Evolutionary conservation across 2,329 filamentous ascomycete genomes (phyloP).

Genomic region (Raffaelea arxii): DNA sequence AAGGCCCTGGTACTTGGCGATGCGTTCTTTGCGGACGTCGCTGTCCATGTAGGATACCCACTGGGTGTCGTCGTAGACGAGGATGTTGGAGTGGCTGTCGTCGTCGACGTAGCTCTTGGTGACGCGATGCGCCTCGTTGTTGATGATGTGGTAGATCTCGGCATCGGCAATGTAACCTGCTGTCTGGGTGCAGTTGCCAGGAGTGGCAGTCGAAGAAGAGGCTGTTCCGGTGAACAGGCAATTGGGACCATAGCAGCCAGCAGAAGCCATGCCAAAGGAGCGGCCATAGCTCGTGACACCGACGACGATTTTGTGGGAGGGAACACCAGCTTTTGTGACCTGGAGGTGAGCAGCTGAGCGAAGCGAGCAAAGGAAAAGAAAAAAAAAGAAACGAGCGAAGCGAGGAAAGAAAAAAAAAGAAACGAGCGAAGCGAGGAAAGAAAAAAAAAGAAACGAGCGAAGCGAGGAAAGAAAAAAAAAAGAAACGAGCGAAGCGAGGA

Average conservation of each 20-base stretch:
- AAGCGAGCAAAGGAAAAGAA: too few species aligned
- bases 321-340: constrained; percentile 25
- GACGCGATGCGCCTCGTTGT: not conserved
- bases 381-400: too few species aligned
- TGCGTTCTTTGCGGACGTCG: not conserved
- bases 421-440: too few species aligned
- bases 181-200: constrained; percentile 25
- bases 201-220: constrained; percentile 16
- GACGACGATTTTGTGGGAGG: constrained; percentile 19
- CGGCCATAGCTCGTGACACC: constrained; percentile 24
- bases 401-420: too few species aligned
- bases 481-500: too few species aligned
- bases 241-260: constrained; percentile 18
- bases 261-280: constrained; percentile 20
- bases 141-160: constrained; percentile 15
- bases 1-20: not conserved
- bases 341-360: too few species aligned
- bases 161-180: constrained; percentile 27
- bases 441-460: too few species aligned
- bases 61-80: constrained; percentile 5
- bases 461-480: too few species aligned
- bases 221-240: constrained; percentile 23
- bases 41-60: constrained; percentile 3
- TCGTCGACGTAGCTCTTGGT: not conserved
- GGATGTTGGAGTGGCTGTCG: not conserved